Base-by-base conservation (phyloP, 805 yeast species). In the Alloascoidea africana region DNA sequence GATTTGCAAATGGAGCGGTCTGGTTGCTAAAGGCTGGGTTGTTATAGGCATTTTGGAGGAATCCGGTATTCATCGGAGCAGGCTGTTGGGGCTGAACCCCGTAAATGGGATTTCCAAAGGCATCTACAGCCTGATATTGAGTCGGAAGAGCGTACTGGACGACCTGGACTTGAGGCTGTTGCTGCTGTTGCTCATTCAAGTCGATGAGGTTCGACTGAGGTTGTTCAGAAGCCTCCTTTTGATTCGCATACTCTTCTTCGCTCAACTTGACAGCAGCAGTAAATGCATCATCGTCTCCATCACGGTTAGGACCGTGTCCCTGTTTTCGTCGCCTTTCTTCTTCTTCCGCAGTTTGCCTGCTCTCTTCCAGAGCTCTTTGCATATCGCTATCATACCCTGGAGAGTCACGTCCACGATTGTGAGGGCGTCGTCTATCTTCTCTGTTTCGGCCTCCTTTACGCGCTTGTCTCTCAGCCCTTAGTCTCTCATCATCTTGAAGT, bases 341-440 rank as follows among this genome's bases (percentile, higher is more conserved):
- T 43, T 82, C 87, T 45, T 80, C 86, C 1, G 94, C 96, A 1
- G 94, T 83, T 47, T 66, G 55, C 50, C 73, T 70, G 38, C 93
- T 79, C 50, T 78, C 79, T 47, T 81, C 94, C 38, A 89, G 60
- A 0, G 95, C 96, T 36, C 67, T 66, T 55, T 74, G 77, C 46
- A 89, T 60, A 38, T 84, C 96, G 14, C 73, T 79, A 48, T 85
- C 95, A 42, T 70, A 67, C 16, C 70, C 75, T 15, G 60, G 63
- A 33, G 55, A 61, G 27, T 50, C 55, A 34, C 48, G 44, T 16
- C 39, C 44, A 37, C 52, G 8, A 23, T 23, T 8, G 30, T 44
- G 41, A 53, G 42, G 16, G 34, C 58, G 51, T 19, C 54, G 53
- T 16, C 49, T 48, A 3, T 43, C 42, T 33, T 42, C 44, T 37